Evolutionary conservation across 2,329 filamentous ascomycete genomes (phyloP), one percentile per base, ranked within the genome.

Genomic region (Talaromyces amestolkiae): DNA sequence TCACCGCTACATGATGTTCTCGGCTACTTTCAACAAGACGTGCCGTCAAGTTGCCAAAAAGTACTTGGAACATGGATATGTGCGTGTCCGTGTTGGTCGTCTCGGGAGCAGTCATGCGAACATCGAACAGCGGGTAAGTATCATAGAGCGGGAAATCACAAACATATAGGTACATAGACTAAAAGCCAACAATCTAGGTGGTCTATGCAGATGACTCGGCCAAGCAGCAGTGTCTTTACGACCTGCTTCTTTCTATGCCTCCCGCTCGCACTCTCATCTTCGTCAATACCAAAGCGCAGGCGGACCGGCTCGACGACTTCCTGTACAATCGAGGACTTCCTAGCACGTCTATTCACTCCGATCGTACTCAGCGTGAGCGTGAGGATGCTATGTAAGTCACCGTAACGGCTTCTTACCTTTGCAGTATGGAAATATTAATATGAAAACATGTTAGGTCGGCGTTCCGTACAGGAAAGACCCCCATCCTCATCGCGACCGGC

Each of bases 191-290:
- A 22, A 33, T 19, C 8, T 66, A 87, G 67, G 77, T 98, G 61
- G 75, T 94, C 66, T 89, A 82, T 67, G 87, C 89, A 1, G 88
- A 92, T 0, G 82, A 85, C 0, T 73, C 81, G 8, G 76, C 82
- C 71, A 98, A 98, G 83, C 87, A 87, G 43, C 77, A 89, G 59
- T 86, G 88, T 0, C 80, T 97, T 0, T 84, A 89, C 19, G 89
- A 93, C 66, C 82, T 97, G 0, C 82, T 99, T 7, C 82, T 88
- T 64, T 85, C 87, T 0, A 85, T 88, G 73, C 84, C 87, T 0
- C 91, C 93, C 0, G 86, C 87, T 0, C 89, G 94, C 4, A 97
- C 92, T 0, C 86, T 99, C 53, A 86, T 99, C 69, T 99, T 99
- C 73, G 92, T 93, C 75, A 97, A 97, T 78, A 87, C 83, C 71